Conservation (phyloP, 306 rosid genomes). For the Cucurbita moschata region DNA sequence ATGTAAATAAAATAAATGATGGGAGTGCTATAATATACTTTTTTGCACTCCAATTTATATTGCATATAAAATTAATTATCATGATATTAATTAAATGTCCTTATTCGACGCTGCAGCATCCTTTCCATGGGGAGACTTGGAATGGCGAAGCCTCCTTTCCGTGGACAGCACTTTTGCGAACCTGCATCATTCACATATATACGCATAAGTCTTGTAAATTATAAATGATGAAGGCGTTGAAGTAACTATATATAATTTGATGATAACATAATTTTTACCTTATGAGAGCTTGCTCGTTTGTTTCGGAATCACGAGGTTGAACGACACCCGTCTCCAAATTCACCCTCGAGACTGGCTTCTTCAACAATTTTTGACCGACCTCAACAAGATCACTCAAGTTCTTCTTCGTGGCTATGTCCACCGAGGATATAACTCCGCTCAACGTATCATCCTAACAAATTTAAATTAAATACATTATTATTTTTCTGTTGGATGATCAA, state of each 20-base stretch:
- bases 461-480: too few species aligned
- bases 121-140: conserved; percentile 9
- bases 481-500: too few species aligned
- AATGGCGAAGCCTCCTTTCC: conserved; percentile 26
- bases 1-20: background rate
- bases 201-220: background rate
- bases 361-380: conserved; percentile 24
- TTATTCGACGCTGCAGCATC: background rate
- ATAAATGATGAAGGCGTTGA: too few species aligned
- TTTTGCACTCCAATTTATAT: background rate
- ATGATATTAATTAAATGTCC: background rate
- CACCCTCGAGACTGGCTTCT: conserved; percentile 21
- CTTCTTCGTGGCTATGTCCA: conserved; percentile 21
- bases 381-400: conserved; percentile 31
- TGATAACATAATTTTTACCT: conserved; percentile 12
- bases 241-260: too few species aligned
- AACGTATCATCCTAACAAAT: conserved; percentile 34
- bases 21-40: background rate
- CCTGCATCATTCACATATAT: conserved; percentile 7
- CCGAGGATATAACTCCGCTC: conserved; percentile 5
- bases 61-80: background rate
- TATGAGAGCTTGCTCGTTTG: conserved; percentile 34
- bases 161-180: conserved; percentile 32
- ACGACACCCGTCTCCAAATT: conserved; percentile 24
- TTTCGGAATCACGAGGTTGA: conserved; percentile 11